Evolutionary conservation across 2,329 filamentous ascomycete genomes (phyloP), one percentile per base, ranked within the genome.

Genomic region (Fusarium devonianum): DNA sequence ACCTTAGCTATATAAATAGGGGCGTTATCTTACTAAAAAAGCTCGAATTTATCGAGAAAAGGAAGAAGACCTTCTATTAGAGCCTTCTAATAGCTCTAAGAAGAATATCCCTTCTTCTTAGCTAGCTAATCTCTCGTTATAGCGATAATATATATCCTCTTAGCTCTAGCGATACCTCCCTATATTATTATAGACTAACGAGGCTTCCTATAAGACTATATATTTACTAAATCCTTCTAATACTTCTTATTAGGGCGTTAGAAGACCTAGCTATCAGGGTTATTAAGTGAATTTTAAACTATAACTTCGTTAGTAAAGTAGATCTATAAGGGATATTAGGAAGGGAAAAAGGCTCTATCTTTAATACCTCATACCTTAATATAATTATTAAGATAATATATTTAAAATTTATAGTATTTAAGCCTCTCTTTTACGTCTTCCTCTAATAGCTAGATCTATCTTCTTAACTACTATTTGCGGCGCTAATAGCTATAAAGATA

Each of bases 241-340:
- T 12, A 37, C 32, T 36, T 36, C n/a, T 37, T 23, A 37, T 36
- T 4, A 10, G 41, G 32, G 19, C 17, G 12, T 5, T 32, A 32
- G 21, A 45, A 45, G 21, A 36, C 41, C 32, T 23, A 45, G 22
- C 30, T 23, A 19, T 37, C 22, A 9, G 22, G 21, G 32, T 30
- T 43, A 12, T 35, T 43, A 4, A 18, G 28, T 4, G 18, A n/a
- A 14, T 43, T 43, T 14, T 43, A 30, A 17, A 43, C 9, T 13
- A 9, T 34, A 13, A 5, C 5, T 9, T 43, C 29, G 16, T 43
- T 25, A 4, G 18, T 19, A 14, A 40, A 40, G 34, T 18, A 36
- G 13, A 18, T 39, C 22, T 28, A 19, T 18, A 7, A n/a, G 13
- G 14, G 13, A 19, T n/a, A 12, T 29, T 12, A 29, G 25, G 16